Percentiles rank a stretch among this genome's conserved stretches.
Conservation (phyloP, 2,329 filamentous ascomycete genomes). For the Alternaria arbusti region DNA sequence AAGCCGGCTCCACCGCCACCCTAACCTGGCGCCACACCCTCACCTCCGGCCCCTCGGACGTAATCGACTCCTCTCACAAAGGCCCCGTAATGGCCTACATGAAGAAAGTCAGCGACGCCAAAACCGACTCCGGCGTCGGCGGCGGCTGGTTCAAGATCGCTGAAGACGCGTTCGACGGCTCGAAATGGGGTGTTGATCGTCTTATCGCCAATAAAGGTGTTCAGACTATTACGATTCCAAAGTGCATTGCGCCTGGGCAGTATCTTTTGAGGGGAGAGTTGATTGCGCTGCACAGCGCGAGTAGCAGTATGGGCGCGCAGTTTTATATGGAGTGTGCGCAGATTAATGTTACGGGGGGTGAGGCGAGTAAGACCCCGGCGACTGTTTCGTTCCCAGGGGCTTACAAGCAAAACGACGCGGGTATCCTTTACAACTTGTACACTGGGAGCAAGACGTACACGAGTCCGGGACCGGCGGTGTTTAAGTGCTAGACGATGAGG, state of each 20-base stretch:
- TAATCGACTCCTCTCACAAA: slow-evolving; percentile 64
- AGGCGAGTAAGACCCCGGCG: slow-evolving; percentile 31
- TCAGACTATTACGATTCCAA: slow-evolving; percentile 48
- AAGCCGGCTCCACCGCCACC: slow-evolving; percentile 57
- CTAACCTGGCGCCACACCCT: slow-evolving; percentile 67
- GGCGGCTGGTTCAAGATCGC: slow-evolving; percentile 27
- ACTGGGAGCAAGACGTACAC: slow-evolving; percentile 49
- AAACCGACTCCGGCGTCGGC: slow-evolving; percentile 38
- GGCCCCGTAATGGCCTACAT: slow-evolving; percentile 64
- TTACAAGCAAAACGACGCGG: slow-evolving; percentile 38
- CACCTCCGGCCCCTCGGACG: slow-evolving; percentile 54
- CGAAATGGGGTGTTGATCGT: slow-evolving; percentile 44
- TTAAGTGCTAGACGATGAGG: slow-evolving; percentile 51
- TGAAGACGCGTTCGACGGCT: slow-evolving; percentile 47
- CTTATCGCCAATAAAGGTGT: slow-evolving; percentile 51
- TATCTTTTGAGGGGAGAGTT: slow-evolving; percentile 54
- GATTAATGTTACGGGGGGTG: slow-evolving; percentile 39
- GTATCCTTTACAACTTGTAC: slow-evolving; percentile 43
- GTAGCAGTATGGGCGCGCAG: slow-evolving; percentile 46
- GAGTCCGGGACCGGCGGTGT: slow-evolving; percentile 58
- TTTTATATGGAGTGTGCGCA: slow-evolving; percentile 52
- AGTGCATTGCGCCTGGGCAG: slow-evolving; percentile 45
- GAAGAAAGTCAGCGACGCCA: slow-evolving; percentile 61
- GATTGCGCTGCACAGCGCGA: slow-evolving; percentile 52
- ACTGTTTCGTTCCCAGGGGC: slow-evolving; percentile 43